Base-by-base conservation (phyloP, 345 rosid genomes). In the Pelargonium nanum region DNA sequence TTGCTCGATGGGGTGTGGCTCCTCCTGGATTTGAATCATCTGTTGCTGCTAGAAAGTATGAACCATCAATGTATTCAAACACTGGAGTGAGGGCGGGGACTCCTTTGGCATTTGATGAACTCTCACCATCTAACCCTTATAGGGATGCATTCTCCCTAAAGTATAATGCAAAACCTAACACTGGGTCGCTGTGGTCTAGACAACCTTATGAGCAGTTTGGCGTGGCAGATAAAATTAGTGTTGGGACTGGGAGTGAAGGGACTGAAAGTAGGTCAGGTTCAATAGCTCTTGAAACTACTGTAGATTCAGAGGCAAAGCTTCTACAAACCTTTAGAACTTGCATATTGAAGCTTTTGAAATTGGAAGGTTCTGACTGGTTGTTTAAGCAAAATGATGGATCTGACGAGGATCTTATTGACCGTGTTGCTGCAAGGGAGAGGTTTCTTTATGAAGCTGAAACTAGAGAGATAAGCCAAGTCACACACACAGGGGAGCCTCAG, bases 121-220 rank as follows among this genome's bases (percentile, higher is more conserved):
- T 71, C 48, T 78, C 84, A 61, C 81, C 81, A 23, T 71, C 83
- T 5, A 82, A 71, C 70, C 77, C 75, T 16, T 83, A 83, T 68
- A 72, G 77, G 62, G 90, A 75, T 74, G 56, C 77, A 21, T 75
- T 75, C 57, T 55, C 81, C 2, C 17, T 71, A 57, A 78, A 70
- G 58, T 48, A 63, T 24, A 70, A 69, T 61, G 63, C 85, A 61
- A 73, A 70, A 59, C 52, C 86, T 1, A 76, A 72, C 56, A 69
- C 80, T 12, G 83, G 87, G 63, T 93, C 99, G 8, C 84, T 94
- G 57, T 94, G 99, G 99, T 86, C 89, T 19, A 79, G 80, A 73
- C 97, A 94, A 74, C 99, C 97, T 52, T 88, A 80, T 74, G 96
- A 94, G 83, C 97, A 88, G 82, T 90, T 94, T 76, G 96, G 95